Evolutionary conservation across 176 grass and related monocot species (phyloP).

Genomic region (Aegilops sharonensis): DNA sequence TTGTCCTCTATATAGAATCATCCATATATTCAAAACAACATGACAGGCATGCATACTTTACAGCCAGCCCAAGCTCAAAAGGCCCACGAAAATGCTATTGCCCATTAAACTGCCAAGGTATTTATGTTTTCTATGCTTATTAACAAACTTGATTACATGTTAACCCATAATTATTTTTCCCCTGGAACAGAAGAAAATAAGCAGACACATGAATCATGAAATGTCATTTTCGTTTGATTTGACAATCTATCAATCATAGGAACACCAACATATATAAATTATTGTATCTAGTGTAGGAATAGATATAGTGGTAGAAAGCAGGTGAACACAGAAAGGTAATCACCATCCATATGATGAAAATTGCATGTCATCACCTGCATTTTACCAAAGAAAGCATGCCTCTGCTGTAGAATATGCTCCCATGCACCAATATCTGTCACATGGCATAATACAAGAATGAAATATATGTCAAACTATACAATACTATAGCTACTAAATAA

Average conservation of each 20-base stretch:
- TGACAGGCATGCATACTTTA: not conserved
- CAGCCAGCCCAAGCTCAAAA: not conserved
- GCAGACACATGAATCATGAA: not conserved
- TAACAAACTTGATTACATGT: not conserved
- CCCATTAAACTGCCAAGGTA: not conserved
- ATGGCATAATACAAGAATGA: not conserved
- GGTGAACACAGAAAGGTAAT: not conserved
- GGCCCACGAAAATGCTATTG: not conserved
- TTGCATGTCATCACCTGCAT: slow-evolving; percentile 70
- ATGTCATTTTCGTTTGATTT: not conserved
- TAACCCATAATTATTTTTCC: not conserved
- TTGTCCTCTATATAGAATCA: not conserved
- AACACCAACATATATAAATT: not conserved
- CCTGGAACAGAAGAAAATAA: not conserved
- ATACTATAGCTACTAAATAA: not conserved
- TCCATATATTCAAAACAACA: not conserved
- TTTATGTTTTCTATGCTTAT: not conserved
- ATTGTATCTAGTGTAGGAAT: not conserved
- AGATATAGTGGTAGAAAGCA: not conserved
- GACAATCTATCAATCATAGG: not conserved
- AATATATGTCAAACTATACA: not conserved
- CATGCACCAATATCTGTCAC: slow-evolving; percentile 79
- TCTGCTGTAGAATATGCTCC: slow-evolving; percentile 92
- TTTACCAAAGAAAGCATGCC: slow-evolving; percentile 89
- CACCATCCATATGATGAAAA: not conserved